Evolutionary conservation across 2,329 filamentous ascomycete genomes (phyloP), one percentile per base, ranked within the genome.

Genomic region (Massarina eburnea): DNA sequence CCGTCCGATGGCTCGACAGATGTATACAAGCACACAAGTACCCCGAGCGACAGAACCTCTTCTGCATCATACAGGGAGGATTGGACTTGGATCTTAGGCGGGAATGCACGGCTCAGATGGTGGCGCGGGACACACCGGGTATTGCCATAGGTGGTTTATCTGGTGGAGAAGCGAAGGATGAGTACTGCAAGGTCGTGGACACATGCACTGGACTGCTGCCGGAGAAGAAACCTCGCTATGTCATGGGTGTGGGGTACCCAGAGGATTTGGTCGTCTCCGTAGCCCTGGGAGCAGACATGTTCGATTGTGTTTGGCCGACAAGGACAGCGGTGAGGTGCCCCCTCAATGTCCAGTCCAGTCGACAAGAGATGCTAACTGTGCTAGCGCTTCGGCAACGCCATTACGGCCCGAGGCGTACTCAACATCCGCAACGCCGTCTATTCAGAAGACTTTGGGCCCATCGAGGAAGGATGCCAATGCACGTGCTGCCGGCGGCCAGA

Each of bases 291-390:
- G 94, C 94, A 39, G 94, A 99, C 72, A 99, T 99, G 94, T 99
- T 99, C 67, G 94, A 99, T 73, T 99, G 95, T 66, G 94, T 99
- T 6, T 99, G 94, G 94, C 95, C 94, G 1, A 97, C 94, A 4
- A 80, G 94, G 43, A 99, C 94, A 27, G 94, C 94, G 7, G 80
- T 83, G 72, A 66, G 78, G 34, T 29, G 36, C 8, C 6, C 8
- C n/a, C 6, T 4, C 4, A n/a, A 1, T 1, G 4, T 32, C 37
- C 22, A 49, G 17, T 34, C 32, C 4, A 12, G 17, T 29, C n/a
- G n/a, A 37, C 12, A 10, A 5, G 22, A 26, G 9, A 22, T 4
- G 15, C 21, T 34, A 19, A 49, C 52, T 46, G 46, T 27, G 36
- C 9, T 45, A 83, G 66, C 84, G 94, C 26, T 99, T 99, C 65